Evolutionary conservation across 257 asterid genomes (phyloP).

Genomic region (Cynanchum wilfordii): DNA sequence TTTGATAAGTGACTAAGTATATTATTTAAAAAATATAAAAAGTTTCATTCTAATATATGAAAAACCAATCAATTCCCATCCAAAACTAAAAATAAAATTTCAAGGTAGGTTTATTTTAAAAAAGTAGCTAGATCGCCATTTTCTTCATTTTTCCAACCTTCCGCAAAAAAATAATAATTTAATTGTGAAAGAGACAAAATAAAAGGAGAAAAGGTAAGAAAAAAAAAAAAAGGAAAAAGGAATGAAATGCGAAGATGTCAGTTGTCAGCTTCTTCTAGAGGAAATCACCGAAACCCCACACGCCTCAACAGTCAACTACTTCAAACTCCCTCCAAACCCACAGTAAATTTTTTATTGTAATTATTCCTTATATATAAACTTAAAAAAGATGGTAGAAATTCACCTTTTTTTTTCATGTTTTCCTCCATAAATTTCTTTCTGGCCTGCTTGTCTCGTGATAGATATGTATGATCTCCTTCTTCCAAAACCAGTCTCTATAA

Average conservation of each 20-base stretch:
- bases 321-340: background rate
- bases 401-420: background rate
- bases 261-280: constrained; percentile 2
- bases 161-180: background rate
- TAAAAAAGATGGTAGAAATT: background rate
- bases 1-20: too few species aligned
- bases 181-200: background rate
- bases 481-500: background rate
- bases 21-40: too few species aligned
- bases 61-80: too few species aligned
- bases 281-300: constrained; percentile 7
- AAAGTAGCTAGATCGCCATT: too few species aligned
- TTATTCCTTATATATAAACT: too few species aligned
- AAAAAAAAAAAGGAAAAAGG: background rate
- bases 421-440: background rate
- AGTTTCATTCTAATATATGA: too few species aligned
- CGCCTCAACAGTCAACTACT: constrained; percentile 9
- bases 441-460: background rate
- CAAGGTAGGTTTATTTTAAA: too few species aligned
- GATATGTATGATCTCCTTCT: too few species aligned
- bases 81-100: too few species aligned
- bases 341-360: background rate
- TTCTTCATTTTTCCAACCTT: background rate
- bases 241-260: too few species aligned
- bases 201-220: background rate